A percentile compares a stretch with the other conserved stretches of the same genome.
These are phyloP conservation scores for Talaromyces sp. DNA, from an alignment of 2,329 filamentous ascomycete species.

Conservation along the genomic window DNA sequence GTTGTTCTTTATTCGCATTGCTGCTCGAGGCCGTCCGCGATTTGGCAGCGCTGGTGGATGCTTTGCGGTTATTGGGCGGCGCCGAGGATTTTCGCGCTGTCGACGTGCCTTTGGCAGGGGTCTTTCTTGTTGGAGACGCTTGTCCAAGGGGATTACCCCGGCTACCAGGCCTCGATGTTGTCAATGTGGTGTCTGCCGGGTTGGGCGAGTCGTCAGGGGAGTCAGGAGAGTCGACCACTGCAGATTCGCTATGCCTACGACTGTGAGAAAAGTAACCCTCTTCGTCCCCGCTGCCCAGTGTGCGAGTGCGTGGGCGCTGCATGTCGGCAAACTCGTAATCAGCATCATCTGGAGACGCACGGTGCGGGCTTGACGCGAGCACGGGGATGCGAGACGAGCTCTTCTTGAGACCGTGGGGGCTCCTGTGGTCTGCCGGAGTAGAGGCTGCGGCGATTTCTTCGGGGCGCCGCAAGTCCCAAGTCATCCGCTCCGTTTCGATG, in stretches of 20 bases:
- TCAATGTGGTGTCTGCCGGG: conserved; percentile 14
- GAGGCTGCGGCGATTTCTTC: conserved; percentile 65
- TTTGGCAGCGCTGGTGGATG: conserved; percentile 26
- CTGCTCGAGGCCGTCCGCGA: conserved; percentile 28
- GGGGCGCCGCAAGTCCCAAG: conserved; percentile 69
- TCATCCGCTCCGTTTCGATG: conserved; percentile 40
- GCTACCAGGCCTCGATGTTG: conserved; percentile 26
- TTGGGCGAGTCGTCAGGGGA: conserved; percentile 19
- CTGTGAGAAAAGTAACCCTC: conserved; percentile 55
- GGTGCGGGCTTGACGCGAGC: conserved; percentile 70
- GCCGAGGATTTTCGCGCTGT: conserved; percentile 34
- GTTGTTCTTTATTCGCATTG: conserved; percentile 35
- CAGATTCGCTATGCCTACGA: conserved; percentile 61
- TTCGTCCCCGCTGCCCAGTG: conserved; percentile 53
- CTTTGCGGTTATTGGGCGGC: conserved; percentile 35
- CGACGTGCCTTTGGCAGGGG: conserved; percentile 18
- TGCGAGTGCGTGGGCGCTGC: conserved; percentile 54
- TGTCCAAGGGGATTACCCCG: conserved; percentile 20
- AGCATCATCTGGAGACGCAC: conserved; percentile 64
- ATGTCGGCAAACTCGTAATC: conserved; percentile 65
- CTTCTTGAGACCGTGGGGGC: conserved; percentile 53
- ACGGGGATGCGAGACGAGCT: conserved; percentile 79
- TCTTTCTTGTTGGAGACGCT: conserved; percentile 27
- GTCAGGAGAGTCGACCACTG: conserved; percentile 16
- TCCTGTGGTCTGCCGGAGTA: conserved; percentile 35